Conservation (phyloP, 2,329 filamentous ascomycete species). For the Hypoxylon rubiginosum region DNA sequence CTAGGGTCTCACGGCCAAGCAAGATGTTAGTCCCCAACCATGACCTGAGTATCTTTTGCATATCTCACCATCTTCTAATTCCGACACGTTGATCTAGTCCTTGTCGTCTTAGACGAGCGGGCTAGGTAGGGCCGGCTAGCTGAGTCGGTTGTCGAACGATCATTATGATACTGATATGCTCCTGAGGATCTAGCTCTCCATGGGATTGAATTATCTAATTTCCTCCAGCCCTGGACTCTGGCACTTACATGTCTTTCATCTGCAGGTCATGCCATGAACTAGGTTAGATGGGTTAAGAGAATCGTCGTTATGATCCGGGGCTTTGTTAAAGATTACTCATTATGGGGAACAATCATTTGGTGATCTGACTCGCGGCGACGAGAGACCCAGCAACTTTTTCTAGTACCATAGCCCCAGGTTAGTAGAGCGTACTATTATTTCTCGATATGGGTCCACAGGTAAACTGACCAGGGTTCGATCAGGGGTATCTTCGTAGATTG, state of each 20-base stretch:
- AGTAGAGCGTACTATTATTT: slow-evolving; percentile 21
- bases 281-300: slow-evolving; percentile 18
- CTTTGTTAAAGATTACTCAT: slow-evolving; percentile 22
- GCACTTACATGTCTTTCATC: slow-evolving; percentile 1
- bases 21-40: slow-evolving; percentile 3
- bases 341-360: slow-evolving; percentile 25
- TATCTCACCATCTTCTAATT: slow-evolving; percentile 22
- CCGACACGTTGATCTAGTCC: neutral
- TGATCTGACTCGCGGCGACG: slow-evolving; percentile 24
- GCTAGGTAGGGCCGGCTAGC: slow-evolving; percentile 3
- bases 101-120: neutral
- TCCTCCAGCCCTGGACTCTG: slow-evolving; percentile 1
- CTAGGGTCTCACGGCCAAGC: neutral
- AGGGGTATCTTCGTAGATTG: slow-evolving; percentile 33
- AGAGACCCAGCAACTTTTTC: slow-evolving; percentile 14
- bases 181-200: slow-evolving; percentile 13
- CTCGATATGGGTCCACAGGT: slow-evolving; percentile 23
- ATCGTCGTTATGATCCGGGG: slow-evolving; percentile 13
- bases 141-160: slow-evolving; percentile 11
- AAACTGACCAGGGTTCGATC: slow-evolving; percentile 20
- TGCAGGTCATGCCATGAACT: slow-evolving; percentile 26
- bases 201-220: slow-evolving; percentile 22
- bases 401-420: slow-evolving; percentile 29
- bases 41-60: slow-evolving; percentile 11
- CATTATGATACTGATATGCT: slow-evolving; percentile 16